phyloP scores from a whole-genome alignment of 2,329 filamentous ascomycete genomes.

The Aspergillus niger region DNA sequence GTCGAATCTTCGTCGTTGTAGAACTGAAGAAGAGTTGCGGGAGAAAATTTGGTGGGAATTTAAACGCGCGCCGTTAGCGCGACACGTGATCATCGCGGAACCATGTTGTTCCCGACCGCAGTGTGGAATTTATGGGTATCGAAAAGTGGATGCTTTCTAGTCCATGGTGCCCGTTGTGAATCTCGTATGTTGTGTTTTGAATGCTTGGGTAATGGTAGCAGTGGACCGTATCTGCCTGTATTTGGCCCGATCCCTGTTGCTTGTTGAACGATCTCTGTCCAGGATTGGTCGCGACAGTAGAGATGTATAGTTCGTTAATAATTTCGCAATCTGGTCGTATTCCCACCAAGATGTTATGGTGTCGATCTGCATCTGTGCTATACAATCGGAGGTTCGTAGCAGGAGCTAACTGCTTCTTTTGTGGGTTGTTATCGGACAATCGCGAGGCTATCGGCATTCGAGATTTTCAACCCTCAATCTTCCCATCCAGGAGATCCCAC shows the following conservation, averaged over 20 bases:
- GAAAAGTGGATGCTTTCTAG: background rate
- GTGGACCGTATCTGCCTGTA: background rate
- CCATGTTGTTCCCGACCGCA: slow-evolving; percentile 15
- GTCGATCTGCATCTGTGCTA: background rate
- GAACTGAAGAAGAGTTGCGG: slow-evolving; percentile 4
- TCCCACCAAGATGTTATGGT: background rate
- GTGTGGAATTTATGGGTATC: slow-evolving; percentile 1
- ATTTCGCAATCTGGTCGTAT: background rate
- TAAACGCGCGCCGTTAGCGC: slow-evolving; percentile 23
- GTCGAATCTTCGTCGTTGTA: background rate
- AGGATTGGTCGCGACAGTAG: background rate
- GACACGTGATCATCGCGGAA: slow-evolving; percentile 26
- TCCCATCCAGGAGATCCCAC: slow-evolving; percentile 44
- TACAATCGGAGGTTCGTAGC: background rate
- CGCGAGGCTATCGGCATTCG: background rate
- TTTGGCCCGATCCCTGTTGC: background rate
- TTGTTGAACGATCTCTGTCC: background rate
- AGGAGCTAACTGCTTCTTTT: background rate
- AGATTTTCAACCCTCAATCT: slow-evolving; percentile 15
- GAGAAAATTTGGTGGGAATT: slow-evolving; percentile 21
- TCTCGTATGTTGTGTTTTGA: background rate
- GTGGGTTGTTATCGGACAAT: background rate
- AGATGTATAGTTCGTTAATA: background rate
- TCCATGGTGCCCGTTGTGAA: background rate
- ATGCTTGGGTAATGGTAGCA: background rate